Conservation (phyloP, 169 alveolate genomes). For the Toxoplasma gondii region DNA sequence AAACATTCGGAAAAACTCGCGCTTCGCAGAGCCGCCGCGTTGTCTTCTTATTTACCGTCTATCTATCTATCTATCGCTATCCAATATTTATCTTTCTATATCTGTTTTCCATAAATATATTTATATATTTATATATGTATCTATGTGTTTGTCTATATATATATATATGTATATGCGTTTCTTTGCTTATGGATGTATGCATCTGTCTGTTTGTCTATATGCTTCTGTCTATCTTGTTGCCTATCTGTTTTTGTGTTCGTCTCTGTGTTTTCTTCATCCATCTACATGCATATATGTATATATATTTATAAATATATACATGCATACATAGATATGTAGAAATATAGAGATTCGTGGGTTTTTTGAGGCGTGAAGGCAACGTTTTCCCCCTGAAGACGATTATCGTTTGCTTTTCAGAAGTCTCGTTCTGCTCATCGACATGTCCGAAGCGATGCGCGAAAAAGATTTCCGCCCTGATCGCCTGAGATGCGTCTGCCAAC, state of each 20-base stretch:
- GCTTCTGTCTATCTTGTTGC: background rate
- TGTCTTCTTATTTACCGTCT: background rate
- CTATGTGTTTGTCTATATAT: background rate
- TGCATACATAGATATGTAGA: no score
- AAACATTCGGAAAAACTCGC: background rate
- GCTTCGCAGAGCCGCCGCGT: no score
- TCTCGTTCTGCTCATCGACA: conserved; percentile 38
- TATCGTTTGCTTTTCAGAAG: background rate
- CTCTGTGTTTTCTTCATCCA: no score
- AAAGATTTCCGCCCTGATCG: conserved; percentile 50
- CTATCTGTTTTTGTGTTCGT: background rate
- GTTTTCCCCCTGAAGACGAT: background rate
- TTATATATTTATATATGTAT: background rate
- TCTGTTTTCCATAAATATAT: background rate
- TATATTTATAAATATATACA: background rate
- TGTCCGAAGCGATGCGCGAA: conserved; percentile 50
- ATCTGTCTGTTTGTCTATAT: background rate
- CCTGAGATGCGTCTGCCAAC: conserved; percentile 40
- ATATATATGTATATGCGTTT: background rate
- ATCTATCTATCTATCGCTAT: background rate
- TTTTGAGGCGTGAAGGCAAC: background rate
- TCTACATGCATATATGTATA: background rate
- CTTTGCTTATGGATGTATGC: background rate
- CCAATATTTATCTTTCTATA: no score
- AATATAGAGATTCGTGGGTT: no score